Base-by-base conservation (phyloP, 2,329 filamentous ascomycete species). In the Phoma herbarum region DNA sequence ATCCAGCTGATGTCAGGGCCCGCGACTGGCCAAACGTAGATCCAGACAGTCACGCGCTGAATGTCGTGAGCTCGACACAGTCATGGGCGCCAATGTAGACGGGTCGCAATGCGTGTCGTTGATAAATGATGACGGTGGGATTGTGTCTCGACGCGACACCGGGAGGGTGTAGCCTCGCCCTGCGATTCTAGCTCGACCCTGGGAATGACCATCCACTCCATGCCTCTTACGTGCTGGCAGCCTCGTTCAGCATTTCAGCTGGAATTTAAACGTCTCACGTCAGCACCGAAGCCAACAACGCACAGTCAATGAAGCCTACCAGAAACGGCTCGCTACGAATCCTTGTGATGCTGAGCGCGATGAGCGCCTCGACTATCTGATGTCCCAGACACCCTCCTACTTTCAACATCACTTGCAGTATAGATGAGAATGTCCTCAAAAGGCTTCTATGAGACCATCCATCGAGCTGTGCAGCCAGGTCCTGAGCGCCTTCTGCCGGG, bases 391-490 rank as follows among this genome's bases (percentile, higher is more conserved):
- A 3, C 18, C 35, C n/a, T 20, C 8, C 2, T 4, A 3, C 35
- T 11, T 39, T 20, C 7, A 39, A 8, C 6, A 4, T 5, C n/a
- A 20, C 8, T 5, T 54, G 25, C 18, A 26, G 11, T 20, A 14
- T 11, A 14, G 18, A 33, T 14, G 18, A 55, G 8, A 9, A 63
- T 64, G 60, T 58, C 58, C 57, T 41, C 52, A 11, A 46, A 59
- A 10, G 25, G 26, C 9, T 50, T 64, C 20, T 59, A 68, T 11
- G 52, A 65, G 45, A 57, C 62, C 20, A 62, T 67, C 41, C 59
- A 62, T 57, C 62, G 46, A 59, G 66, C 65, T 60, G 65, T 67
- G 45, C 58, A 44, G 47, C 63, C 60, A 23, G 60, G 62, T 2
- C 46, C 57, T 16, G 59, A 65, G 28, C 61, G 64, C n/a, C 47